These are phyloP conservation scores for Boletus bicolor DNA, from an alignment of 768 basidiomycete species.

Conservation along the genomic window DNA sequence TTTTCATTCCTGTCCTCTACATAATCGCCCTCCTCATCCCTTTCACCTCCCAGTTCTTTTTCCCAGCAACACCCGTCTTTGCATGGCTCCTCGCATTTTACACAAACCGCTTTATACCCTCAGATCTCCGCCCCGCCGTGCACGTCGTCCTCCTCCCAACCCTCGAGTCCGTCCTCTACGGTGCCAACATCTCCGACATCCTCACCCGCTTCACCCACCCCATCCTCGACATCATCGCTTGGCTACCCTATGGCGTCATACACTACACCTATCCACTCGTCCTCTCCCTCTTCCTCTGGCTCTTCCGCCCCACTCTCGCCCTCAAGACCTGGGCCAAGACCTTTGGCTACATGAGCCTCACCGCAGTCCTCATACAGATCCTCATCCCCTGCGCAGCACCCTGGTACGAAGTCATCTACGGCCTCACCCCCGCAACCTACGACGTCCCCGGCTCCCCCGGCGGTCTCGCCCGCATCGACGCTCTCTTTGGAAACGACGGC, in stretches of 20 bases:
- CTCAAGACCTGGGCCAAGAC: constrained; percentile 82
- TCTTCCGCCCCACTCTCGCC: constrained; percentile 78
- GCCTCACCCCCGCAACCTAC: constrained; percentile 93
- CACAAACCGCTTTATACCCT: constrained; percentile 82
- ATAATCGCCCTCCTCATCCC: constrained; percentile 70
- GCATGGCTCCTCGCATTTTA: constrained; percentile 86
- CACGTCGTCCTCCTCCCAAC: constrained; percentile 93
- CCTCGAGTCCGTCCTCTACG: constrained; percentile 91
- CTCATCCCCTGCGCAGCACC: constrained; percentile 91
- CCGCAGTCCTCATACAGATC: constrained; percentile 85
- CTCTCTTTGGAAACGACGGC: constrained; percentile 68
- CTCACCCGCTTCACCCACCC: constrained; percentile 94
- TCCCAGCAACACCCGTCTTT: constrained; percentile 85
- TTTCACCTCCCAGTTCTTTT: constrained; percentile 85
- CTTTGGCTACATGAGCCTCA: constrained; percentile 91
- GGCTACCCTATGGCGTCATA: constrained; percentile 94
- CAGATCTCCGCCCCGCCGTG: constrained; percentile 70
- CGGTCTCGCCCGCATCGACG: constrained; percentile 89
- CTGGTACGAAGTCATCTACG: constrained; percentile 97
- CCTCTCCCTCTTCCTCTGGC: constrained; percentile 82
- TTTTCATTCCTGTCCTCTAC: constrained; percentile 74
- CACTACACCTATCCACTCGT: constrained; percentile 89
- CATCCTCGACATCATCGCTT: constrained; percentile 87
- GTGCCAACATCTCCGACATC: constrained; percentile 96
- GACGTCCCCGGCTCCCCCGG: constrained; percentile 89